phyloP scores from a whole-genome alignment of 345 rosid species.

The sweet orange (Citrus sinensis) region DNA sequence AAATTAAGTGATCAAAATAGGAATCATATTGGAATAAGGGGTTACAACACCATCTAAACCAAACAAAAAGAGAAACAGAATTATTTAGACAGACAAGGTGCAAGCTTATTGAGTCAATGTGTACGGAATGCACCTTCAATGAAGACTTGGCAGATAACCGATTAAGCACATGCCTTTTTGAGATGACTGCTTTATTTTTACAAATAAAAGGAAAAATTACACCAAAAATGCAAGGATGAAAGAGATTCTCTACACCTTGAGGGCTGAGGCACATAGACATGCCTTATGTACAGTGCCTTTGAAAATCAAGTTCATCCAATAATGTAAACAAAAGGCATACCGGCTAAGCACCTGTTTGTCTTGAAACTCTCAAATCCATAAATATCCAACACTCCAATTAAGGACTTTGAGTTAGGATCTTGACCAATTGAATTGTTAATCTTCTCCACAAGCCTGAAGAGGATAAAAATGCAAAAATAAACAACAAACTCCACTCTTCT shows the following conservation, averaged over 20 bases:
- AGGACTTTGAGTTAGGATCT: slow-evolving; percentile 82
- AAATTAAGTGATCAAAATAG: background rate
- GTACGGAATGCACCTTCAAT: background rate
- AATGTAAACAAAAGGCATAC: slow-evolving; percentile 56
- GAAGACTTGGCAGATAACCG: background rate
- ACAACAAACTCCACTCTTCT: background rate
- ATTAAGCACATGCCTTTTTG: slow-evolving; percentile 5
- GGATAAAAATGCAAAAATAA: slow-evolving; percentile 11
- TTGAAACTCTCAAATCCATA: slow-evolving; percentile 99
- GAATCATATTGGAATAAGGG: background rate
- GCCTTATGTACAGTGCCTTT: slow-evolving; percentile 16
- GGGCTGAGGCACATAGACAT: slow-evolving; percentile 2
- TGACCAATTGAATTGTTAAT: slow-evolving; percentile 94
- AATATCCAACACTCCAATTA: slow-evolving; percentile 97
- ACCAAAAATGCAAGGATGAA: slow-evolving; percentile 12
- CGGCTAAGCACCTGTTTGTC: slow-evolving; percentile 97
- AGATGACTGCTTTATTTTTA: background rate
- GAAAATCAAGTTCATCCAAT: slow-evolving; percentile 32
- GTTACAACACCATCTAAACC: background rate
- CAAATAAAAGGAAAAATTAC: background rate
- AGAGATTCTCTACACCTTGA: slow-evolving; percentile 8
- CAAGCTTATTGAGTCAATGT: background rate
- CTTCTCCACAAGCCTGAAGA: slow-evolving; percentile 84
- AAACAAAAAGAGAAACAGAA: background rate
- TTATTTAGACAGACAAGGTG: background rate